These are phyloP conservation scores for Vitis amurensis DNA, from an alignment of 164 flowering plant genomes.

Conservation along the genomic window DNA sequence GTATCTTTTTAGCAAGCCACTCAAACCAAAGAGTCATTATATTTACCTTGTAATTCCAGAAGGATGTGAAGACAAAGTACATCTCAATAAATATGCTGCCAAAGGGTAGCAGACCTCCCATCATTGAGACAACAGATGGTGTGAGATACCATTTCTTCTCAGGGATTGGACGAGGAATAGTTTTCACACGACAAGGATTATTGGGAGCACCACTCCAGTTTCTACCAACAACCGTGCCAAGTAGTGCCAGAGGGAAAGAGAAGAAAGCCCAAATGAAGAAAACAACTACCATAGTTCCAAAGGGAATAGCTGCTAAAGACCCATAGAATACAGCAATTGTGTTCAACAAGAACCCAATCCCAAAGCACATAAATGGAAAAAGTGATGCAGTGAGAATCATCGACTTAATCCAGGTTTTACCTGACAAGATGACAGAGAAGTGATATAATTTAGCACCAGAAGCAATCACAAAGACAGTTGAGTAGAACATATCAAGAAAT, in stretches of 20 bases:
- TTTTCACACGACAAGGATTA: conserved; percentile 98
- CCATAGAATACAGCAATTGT: conserved; percentile 97
- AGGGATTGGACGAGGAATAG: conserved; percentile 98
- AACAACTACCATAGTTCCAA: conserved; percentile 97
- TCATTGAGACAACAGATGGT: conserved; percentile 88
- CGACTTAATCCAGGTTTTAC: conserved; percentile 96
- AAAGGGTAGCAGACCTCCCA: conserved; percentile 99
- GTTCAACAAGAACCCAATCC: conserved; percentile 72
- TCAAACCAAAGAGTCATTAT: neutral
- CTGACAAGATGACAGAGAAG: conserved; percentile 37
- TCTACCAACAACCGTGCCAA: conserved; percentile 97
- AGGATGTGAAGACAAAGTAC: conserved; percentile 99
- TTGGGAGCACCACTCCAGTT: conserved; percentile 99
- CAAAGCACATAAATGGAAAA: conserved; percentile 47
- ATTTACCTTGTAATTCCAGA: conserved; percentile 99
- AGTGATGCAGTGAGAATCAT: conserved; percentile 79
- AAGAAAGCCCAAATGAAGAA: conserved; percentile 95
- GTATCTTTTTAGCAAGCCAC: no score
- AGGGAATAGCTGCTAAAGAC: conserved; percentile 97
- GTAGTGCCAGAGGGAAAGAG: conserved; percentile 94
- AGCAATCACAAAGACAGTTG: no score
- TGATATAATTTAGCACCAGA: neutral
- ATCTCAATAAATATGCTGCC: conserved; percentile 98
- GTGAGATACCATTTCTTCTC: conserved; percentile 99
- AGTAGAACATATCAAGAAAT: no score